Evolutionary conservation across 805 yeast species (phyloP).

Genomic region (Kazachstania bromeliacearum): DNA sequence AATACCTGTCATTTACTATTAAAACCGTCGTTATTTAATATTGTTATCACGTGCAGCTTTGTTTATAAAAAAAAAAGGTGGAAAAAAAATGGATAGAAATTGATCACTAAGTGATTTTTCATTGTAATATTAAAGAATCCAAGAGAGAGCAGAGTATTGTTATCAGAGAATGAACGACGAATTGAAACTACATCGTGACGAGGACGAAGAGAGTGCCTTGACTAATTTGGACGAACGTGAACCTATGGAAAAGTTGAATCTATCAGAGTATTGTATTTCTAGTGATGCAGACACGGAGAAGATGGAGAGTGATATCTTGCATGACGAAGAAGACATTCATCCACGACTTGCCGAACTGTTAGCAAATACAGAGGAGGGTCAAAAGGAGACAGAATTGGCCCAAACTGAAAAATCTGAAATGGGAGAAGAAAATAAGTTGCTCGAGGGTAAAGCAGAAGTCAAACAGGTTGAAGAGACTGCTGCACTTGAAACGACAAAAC

Average conservation of each 20-base stretch:
- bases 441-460: neutral
- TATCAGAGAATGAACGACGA: no score
- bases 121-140: no score
- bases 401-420: constrained; percentile 7
- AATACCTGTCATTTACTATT: no score
- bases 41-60: no score
- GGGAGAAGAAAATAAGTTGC: neutral
- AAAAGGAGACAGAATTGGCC: neutral
- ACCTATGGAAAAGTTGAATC: constrained; percentile 35
- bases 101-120: no score
- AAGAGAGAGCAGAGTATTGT: no score
- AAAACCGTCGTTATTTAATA: no score
- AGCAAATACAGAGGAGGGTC: constrained; percentile 3
- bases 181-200: no score
- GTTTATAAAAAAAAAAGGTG: no score
- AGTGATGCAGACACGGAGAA: constrained; percentile 91
- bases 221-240: constrained; percentile 15
- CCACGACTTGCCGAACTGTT: constrained; percentile 18
- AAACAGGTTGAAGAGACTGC: neutral
- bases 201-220: constrained; percentile 20
- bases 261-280: constrained; percentile 24
- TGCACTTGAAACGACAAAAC: constrained; percentile 2
- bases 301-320: constrained; percentile 42
- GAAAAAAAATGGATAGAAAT: no score
- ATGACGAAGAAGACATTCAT: constrained; percentile 10